Percentiles rank a stretch among this genome's conserved stretches.
Evolutionary conservation across 73 alveolate genomes (phyloP).

Genomic region (Paramecium octaurelia): DNA sequence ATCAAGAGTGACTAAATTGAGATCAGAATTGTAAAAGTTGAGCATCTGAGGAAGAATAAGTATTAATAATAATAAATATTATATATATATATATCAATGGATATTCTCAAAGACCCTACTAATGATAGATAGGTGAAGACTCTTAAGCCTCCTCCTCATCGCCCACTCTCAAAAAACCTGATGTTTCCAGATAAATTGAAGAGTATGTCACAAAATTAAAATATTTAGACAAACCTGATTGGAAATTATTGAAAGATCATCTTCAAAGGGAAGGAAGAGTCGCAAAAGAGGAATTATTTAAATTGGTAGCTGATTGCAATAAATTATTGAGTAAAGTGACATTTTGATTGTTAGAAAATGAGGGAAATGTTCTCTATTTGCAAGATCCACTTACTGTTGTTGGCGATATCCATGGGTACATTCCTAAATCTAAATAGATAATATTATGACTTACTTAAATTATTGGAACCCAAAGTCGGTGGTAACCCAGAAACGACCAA

Average conservation of each 20-base stretch:
- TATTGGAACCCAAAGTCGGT: conserved; percentile 83
- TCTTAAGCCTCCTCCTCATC: conserved; percentile 76
- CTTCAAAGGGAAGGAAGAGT: conserved; percentile 84
- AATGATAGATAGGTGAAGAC: conserved; percentile 68
- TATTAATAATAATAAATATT: not conserved
- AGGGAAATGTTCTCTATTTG: conserved; percentile 85
- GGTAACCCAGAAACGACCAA: conserved; percentile 92
- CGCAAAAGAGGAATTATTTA: conserved; percentile 69
- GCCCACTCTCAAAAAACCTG: conserved; percentile 64
- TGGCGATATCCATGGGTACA: conserved; percentile 95
- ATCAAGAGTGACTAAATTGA: conserved; percentile 72
- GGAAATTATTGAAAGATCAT: conserved; percentile 85
- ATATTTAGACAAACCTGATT: conserved; percentile 79
- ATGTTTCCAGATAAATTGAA: conserved; percentile 68
- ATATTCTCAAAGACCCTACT: conserved; percentile 65
- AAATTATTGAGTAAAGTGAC: conserved; percentile 69
- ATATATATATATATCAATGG: conserved; percentile 56
- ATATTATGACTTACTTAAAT: conserved; percentile 87
- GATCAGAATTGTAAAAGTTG: conserved; percentile 64
- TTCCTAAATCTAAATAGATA: conserved; percentile 38
- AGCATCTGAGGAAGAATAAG: conserved; percentile 42
- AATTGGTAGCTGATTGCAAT: conserved; percentile 69
- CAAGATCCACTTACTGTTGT: conserved; percentile 93
- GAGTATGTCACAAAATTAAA: not conserved
- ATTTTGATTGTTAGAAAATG: conserved; percentile 69